Conservation (phyloP, 495 filamentous ascomycete species). For the Aspergillus taichungensis region DNA sequence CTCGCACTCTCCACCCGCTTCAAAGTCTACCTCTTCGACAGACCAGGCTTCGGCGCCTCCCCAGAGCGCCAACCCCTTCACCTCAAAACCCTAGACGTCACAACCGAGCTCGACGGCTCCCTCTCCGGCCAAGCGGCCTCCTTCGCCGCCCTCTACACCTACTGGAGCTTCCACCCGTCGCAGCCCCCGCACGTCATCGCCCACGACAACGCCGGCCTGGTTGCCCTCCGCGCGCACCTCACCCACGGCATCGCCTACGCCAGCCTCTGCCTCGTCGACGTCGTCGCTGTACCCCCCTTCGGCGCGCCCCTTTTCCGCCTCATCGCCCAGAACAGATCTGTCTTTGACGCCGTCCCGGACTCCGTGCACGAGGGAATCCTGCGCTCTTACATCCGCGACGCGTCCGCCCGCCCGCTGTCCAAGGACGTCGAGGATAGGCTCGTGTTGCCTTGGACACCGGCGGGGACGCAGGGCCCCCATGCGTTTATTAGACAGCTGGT, state of each 20-base stretch:
- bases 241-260: conserved; percentile 18
- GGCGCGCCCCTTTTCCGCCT: conserved; percentile 24
- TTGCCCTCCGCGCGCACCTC: conserved; percentile 18
- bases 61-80: conserved; percentile 9
- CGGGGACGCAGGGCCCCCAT: conserved; percentile 10
- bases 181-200: conserved; percentile 23
- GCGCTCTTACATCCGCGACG: conserved; percentile 22
- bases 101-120: conserved; percentile 12
- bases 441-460: conserved; percentile 15
- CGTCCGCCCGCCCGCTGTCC: conserved; percentile 10
- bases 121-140: conserved; percentile 20
- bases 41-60: conserved; percentile 24
- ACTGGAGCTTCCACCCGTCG: conserved; percentile 11
- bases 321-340: conserved; percentile 17
- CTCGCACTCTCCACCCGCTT: conserved; percentile 15
- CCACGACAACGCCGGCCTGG: conserved; percentile 26
- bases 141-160: conserved; percentile 20
- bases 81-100: conserved; percentile 4
- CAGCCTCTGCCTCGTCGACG: conserved; percentile 26
- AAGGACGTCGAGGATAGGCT: conserved; percentile 18
- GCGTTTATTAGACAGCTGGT: conserved; percentile 20
- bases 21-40: conserved; percentile 31
- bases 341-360: conserved; percentile 18
- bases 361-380: conserved; percentile 22
- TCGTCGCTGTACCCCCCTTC: conserved; percentile 25